phyloP scores from a whole-genome alignment of 2,329 filamentous ascomycete species.

The Talaromyces verruculosus region DNA sequence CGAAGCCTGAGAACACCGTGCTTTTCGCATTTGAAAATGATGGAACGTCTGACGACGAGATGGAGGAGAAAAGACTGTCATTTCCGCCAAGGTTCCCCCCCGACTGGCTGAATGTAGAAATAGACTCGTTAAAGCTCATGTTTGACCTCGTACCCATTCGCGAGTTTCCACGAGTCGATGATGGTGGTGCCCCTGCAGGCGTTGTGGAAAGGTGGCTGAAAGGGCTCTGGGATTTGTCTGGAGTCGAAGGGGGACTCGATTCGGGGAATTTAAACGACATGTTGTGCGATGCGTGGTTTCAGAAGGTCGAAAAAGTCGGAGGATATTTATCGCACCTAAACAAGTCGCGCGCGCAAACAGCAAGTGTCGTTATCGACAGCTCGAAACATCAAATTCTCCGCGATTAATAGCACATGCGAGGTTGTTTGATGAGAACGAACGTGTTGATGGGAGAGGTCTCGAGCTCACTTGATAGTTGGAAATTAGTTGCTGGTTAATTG shows the following conservation, averaged over 20 bases:
- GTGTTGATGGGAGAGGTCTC: neutral
- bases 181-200: slow-evolving; percentile 57
- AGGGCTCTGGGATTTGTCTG: slow-evolving; percentile 39
- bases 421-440: neutral
- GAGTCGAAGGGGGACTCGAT: slow-evolving; percentile 28
- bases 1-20: slow-evolving; percentile 28
- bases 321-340: neutral
- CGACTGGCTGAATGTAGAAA: slow-evolving; percentile 40
- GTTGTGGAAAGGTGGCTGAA: slow-evolving; percentile 55
- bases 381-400: neutral
- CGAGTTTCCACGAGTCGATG: slow-evolving; percentile 54
- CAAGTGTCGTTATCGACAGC: neutral
- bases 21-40: slow-evolving; percentile 32
- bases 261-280: neutral
- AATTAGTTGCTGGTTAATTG: neutral
- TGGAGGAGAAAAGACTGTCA: slow-evolving; percentile 40
- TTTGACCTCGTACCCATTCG: slow-evolving; percentile 42
- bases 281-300: neutral
- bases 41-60: slow-evolving; percentile 37
- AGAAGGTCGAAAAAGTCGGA: neutral
- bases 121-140: slow-evolving; percentile 38
- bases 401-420: neutral
- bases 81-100: slow-evolving; percentile 36
- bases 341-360: neutral
- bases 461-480: neutral